Percentiles rank a stretch among this genome's conserved stretches.
These are phyloP conservation scores for Phytophthora uliginosa DNA, from an alignment of 352 stramenopile species.

Conservation along the genomic window DNA sequence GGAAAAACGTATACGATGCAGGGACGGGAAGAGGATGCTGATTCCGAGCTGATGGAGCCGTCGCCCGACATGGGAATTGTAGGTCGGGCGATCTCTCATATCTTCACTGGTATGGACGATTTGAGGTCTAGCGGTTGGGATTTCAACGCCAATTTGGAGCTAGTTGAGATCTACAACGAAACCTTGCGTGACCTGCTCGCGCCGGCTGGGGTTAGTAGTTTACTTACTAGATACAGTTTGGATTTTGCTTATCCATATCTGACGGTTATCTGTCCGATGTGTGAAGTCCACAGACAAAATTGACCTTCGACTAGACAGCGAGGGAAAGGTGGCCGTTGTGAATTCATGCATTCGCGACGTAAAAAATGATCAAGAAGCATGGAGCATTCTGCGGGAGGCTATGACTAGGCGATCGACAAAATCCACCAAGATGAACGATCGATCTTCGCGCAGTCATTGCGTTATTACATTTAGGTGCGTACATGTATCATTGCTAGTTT, in stretches of 20 bases:
- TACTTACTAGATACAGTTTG: neutral
- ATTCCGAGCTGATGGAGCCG: constrained; percentile 45
- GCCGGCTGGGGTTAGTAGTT: constrained; percentile 49
- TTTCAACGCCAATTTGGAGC: constrained; percentile 79
- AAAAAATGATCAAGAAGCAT: constrained; percentile 67
- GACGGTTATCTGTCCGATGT: neutral
- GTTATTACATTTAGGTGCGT: constrained; percentile 85
- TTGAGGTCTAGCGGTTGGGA: constrained; percentile 75
- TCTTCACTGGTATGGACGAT: constrained; percentile 77
- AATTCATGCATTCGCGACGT: constrained; percentile 77
- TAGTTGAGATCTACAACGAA: constrained; percentile 99
- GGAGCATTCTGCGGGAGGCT: constrained; percentile 70
- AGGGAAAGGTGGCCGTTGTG: constrained; percentile 70
- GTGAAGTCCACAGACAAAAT: constrained; percentile 73
- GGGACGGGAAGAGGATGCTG: constrained; percentile 53
- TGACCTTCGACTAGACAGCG: constrained; percentile 71
- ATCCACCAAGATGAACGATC: constrained; percentile 88
- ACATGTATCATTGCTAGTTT: neutral
- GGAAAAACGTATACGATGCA: constrained; percentile 94
- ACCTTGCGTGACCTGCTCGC: constrained; percentile 95
- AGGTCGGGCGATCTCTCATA: constrained; percentile 79
- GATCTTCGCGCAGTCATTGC: constrained; percentile 87
- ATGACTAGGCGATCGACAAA: constrained; percentile 80
- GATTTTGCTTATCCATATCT: neutral
- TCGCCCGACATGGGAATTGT: constrained; percentile 85